A percentile compares a stretch with the other conserved stretches of the same genome.
phyloP scores from a whole-genome alignment of 1,284 basidiomycete species.

The Ceratobasidium sp. region DNA sequence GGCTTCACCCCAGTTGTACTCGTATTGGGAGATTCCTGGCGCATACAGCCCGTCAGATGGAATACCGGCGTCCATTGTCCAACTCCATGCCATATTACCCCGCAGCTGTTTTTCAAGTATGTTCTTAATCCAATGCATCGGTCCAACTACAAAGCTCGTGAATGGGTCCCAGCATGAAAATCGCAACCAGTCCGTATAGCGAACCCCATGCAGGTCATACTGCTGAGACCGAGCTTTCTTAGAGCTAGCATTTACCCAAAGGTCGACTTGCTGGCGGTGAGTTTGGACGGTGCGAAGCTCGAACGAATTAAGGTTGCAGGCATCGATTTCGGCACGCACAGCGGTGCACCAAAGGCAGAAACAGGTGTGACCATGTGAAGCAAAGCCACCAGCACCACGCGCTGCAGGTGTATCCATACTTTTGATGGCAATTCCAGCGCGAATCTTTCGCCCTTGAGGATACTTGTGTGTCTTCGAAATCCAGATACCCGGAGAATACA shows the following conservation, averaged over 20 bases:
- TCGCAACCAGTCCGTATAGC: background rate
- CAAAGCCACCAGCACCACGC: slow-evolving; percentile 3
- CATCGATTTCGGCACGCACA: background rate
- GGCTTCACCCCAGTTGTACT: background rate
- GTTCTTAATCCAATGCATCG: slow-evolving; percentile 25
- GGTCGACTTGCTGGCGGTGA: background rate
- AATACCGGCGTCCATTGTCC: too few species aligned
- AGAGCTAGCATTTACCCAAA: background rate
- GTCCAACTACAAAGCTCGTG: background rate
- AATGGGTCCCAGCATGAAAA: slow-evolving; percentile 9
- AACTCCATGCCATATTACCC: slow-evolving; percentile 6
- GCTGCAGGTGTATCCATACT: background rate
- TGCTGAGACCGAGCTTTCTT: too few species aligned
- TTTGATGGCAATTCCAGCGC: background rate
- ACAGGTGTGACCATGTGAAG: slow-evolving; percentile 7
- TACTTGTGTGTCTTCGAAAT: slow-evolving; percentile 46
- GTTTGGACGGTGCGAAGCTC: background rate
- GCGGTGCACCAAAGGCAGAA: slow-evolving; percentile 8
- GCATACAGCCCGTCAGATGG: background rate
- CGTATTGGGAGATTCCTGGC: background rate
- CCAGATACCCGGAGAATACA: slow-evolving; percentile 50
- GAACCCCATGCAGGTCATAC: background rate
- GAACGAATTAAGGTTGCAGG: background rate
- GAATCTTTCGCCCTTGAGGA: slow-evolving; percentile 11
- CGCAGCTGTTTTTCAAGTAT: background rate